A percentile compares a stretch with the other conserved stretches of the same genome.
Conservation (phyloP, 768 basidiomycete species). For the Scleroderma citrinum region DNA sequence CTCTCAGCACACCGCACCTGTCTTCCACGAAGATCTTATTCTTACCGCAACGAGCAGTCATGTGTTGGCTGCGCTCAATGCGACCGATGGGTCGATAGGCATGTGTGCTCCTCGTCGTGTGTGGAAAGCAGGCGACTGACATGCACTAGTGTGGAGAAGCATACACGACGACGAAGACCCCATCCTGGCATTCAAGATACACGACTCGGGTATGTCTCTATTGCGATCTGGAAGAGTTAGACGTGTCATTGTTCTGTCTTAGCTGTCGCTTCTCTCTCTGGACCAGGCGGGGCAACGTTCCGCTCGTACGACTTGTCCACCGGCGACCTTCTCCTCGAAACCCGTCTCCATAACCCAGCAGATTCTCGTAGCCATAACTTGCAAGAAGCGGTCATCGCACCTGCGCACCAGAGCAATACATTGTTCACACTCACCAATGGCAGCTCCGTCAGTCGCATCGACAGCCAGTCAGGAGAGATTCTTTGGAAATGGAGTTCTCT, state of each 20-base stretch:
- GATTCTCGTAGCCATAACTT: conserved; percentile 46
- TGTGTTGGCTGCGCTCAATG: conserved; percentile 69
- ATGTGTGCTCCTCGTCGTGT: conserved; percentile 12
- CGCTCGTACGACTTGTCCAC: conserved; percentile 60
- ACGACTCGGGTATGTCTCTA: conserved; percentile 47
- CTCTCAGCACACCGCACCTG: conserved; percentile 48
- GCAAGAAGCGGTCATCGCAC: conserved; percentile 46
- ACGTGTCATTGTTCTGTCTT: neutral
- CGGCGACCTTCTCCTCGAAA: conserved; percentile 65
- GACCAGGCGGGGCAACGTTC: conserved; percentile 61
- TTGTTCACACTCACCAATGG: conserved; percentile 58
- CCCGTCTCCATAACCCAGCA: conserved; percentile 44
- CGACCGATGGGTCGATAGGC: conserved; percentile 69
- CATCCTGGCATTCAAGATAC: conserved; percentile 56
- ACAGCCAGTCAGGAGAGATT: conserved; percentile 44
- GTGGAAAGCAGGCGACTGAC: neutral
- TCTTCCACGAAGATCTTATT: conserved; percentile 55
- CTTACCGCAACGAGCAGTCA: conserved; percentile 67
- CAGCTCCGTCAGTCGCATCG: conserved; percentile 47
- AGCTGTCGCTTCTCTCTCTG: conserved; percentile 75
- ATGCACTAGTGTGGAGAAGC: conserved; percentile 68
- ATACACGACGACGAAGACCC: conserved; percentile 65
- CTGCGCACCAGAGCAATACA: conserved; percentile 31
- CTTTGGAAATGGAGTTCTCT: conserved; percentile 70
- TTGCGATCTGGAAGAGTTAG: neutral